Percentiles rank a stretch among this genome's conserved stretches.
Conservation (phyloP, 176 grass and related monocot species). For the Oryza rufipogon region DNA sequence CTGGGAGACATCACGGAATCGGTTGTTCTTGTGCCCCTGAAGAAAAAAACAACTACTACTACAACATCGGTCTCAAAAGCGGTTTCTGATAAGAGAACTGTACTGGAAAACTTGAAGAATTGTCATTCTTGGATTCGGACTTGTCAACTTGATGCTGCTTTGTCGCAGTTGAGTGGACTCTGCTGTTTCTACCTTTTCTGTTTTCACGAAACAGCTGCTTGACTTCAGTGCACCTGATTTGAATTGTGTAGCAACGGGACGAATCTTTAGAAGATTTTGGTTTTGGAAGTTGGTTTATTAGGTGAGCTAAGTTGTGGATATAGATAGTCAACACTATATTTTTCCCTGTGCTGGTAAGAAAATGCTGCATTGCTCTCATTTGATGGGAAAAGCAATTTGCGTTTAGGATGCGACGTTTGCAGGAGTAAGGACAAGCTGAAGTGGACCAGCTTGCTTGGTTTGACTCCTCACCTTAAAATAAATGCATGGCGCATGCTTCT, state of each 20-base stretch:
- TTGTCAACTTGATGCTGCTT: neutral
- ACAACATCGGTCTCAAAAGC: constrained; percentile 3
- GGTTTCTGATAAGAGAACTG: neutral
- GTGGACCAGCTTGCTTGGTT: constrained; percentile 37
- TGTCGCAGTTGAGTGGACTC: constrained; percentile 15
- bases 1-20: constrained; percentile 27
- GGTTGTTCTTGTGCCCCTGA: constrained; percentile 40
- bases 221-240: neutral
- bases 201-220: constrained; percentile 9
- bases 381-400: constrained; percentile 16
- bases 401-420: neutral
- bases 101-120: constrained; percentile 12
- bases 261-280: neutral
- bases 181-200: neutral
- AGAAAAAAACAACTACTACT: constrained; percentile 21
- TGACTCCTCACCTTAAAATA: constrained; percentile 46
- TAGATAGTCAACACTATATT: constrained; percentile 20
- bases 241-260: neutral
- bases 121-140: constrained; percentile 3
- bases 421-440: constrained; percentile 28
- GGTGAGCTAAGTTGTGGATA: neutral
- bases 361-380: neutral
- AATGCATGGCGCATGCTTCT: constrained; percentile 2
- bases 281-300: constrained; percentile 23
- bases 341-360: neutral